Evolutionary conservation across 306 rosid species (phyloP), one percentile per base, ranked within the genome.

Genomic region (Quercus agrifolia): DNA sequence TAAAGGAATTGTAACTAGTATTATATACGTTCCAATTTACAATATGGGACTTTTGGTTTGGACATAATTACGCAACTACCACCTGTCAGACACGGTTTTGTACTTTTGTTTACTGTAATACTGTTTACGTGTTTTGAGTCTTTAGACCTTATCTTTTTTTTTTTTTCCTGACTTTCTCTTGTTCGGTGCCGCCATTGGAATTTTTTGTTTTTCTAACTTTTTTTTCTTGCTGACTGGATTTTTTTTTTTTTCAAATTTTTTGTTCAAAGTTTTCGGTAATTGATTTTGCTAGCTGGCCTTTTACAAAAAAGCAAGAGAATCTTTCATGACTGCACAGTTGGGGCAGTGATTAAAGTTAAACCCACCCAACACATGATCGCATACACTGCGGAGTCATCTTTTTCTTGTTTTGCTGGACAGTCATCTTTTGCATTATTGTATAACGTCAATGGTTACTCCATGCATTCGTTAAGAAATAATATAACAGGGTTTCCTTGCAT

Each of bases 41-140:
- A 6, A 14, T 13, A 49, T 75, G 73, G 81, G 15, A 68, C 72
- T 30, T 52, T 61, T 49, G 11, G 25, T 55, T 38, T 20, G 10
- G 14, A 2, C 1, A 12, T 35, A 51, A 86, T 84, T 79, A 79
- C 87, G 66, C 13, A 56, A 46, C 35, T 81, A 23, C 82, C 85
- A 71, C 62, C 12, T 6, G 2, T 51, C 17, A 1, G 1, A 1
- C 6, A 77, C 82, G 12, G 64, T 75, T 63, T 51, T n/a, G 70
- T 59, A 9, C 27, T 56, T 21, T 33, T 64, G 41, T 6, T 51
- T 23, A 41, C 11, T 23, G 23, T 23, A 23, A 23, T 23, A 23
- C 23, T 63, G 46, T 75, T 49, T 81, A 61, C 41, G 71, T 59
- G 44, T 15, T n/a, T 19, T n/a, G 6, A 35, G 9, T 66, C 33